Conservation (phyloP, 345 rosid genomes). For the Sisymbrium altissimum region DNA sequence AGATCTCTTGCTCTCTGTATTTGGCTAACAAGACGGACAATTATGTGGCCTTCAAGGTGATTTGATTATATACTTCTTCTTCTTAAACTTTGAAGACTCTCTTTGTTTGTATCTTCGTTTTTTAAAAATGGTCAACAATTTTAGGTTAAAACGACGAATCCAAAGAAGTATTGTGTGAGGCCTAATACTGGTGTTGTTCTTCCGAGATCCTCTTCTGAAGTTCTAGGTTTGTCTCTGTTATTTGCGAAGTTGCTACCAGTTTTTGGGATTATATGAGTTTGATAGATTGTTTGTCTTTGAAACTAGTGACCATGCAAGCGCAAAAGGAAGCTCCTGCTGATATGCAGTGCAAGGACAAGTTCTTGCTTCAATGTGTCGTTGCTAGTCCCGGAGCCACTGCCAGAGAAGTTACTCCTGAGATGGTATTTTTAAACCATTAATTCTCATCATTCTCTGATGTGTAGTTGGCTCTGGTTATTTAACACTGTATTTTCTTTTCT, state of each 20-base stretch:
- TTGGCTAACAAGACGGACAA: slow-evolving; percentile 59
- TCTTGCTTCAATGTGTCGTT: slow-evolving; percentile 69
- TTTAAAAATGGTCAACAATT: not conserved
- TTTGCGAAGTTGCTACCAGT: not conserved
- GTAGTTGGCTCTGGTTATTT: not conserved
- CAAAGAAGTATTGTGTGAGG: slow-evolving; percentile 82
- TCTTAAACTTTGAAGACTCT: not conserved
- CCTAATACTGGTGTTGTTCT: slow-evolving; percentile 79
- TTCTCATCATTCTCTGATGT: not conserved
- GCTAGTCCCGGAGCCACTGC: slow-evolving; percentile 52
- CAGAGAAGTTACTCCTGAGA: slow-evolving; percentile 67
- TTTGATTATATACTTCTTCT: not conserved
- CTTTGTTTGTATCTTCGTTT: slow-evolving; percentile 9
- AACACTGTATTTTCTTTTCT: not conserved
- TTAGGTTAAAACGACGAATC: slow-evolving; percentile 89
- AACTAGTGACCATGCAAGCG: slow-evolving; percentile 89
- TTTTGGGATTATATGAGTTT: slow-evolving; percentile 2
- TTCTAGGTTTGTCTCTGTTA: slow-evolving; percentile 45
- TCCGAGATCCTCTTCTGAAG: slow-evolving; percentile 76
- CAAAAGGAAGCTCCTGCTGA: slow-evolving; percentile 75
- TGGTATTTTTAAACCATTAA: slow-evolving; percentile 39
- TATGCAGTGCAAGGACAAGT: slow-evolving; percentile 91
- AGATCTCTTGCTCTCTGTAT: slow-evolving; percentile 73
- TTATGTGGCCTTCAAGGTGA: slow-evolving; percentile 82
- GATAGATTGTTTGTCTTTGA: not conserved